Conservation (phyloP, 345 rosid species). For the Gossypium ekmanianum region DNA sequence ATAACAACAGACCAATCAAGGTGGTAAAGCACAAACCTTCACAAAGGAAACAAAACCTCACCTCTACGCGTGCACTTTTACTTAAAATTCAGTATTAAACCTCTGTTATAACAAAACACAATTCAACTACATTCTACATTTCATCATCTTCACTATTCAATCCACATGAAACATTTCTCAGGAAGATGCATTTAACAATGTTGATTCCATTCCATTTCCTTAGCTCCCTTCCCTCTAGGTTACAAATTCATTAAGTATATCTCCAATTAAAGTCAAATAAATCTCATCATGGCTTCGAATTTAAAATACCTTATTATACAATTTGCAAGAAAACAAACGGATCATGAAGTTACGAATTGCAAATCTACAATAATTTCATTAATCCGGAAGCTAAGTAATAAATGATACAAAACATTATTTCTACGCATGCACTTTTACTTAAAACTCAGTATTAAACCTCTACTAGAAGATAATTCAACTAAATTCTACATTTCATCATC, state of each 20-base stretch:
- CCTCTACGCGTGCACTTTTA: not conserved
- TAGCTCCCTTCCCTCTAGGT: not conserved
- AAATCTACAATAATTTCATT: not conserved
- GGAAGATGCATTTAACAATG: not conserved
- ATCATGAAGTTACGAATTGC: not conserved
- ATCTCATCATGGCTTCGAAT: not conserved
- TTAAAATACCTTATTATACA: not conserved
- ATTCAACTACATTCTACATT: not conserved
- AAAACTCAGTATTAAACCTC: no score
- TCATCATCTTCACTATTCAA: not conserved
- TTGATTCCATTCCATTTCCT: constrained; percentile 1
- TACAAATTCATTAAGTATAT: not conserved
- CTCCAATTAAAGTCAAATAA: not conserved
- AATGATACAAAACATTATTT: no score
- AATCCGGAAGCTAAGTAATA: not conserved
- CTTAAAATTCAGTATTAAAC: not conserved
- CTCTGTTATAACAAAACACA: not conserved
- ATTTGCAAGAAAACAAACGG: not conserved
- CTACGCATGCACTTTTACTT: no score
- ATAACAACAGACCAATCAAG: not conserved
- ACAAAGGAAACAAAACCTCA: no score
- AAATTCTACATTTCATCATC: no score
- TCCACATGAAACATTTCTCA: not conserved
- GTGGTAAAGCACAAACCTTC: not conserved
- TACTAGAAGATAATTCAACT: no score